These are phyloP conservation scores for Auricularia sp. DNA, from an alignment of 768 basidiomycete species.

Conservation along the genomic window DNA sequence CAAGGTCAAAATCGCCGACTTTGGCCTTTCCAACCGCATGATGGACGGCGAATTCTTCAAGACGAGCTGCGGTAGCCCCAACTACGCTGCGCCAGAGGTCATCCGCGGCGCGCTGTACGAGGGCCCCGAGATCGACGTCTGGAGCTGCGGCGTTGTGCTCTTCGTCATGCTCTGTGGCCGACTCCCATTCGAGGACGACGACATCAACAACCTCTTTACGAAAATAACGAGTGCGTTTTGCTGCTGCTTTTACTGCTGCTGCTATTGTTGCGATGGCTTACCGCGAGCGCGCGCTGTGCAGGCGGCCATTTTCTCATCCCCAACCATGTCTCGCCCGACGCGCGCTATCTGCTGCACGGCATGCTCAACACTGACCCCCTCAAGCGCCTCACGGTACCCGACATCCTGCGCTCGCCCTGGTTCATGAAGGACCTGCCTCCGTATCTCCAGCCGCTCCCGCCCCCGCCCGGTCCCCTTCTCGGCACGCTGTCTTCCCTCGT, in stretches of 20 bases:
- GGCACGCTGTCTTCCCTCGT: slow-evolving; percentile 66
- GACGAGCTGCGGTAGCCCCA: slow-evolving; percentile 95
- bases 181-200: slow-evolving; percentile 95
- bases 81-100: slow-evolving; percentile 98
- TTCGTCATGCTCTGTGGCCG: slow-evolving; percentile 96
- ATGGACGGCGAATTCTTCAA: slow-evolving; percentile 94
- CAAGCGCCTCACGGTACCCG: slow-evolving; percentile 86
- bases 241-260: not conserved
- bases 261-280: no score
- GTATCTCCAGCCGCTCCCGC: slow-evolving; percentile 79
- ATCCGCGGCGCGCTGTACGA: slow-evolving; percentile 92
- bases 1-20: slow-evolving; percentile 93
- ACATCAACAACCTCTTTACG: slow-evolving; percentile 83
- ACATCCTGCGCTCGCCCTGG: slow-evolving; percentile 86
- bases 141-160: slow-evolving; percentile 97
- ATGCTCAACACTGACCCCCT: slow-evolving; percentile 95
- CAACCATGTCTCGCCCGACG: slow-evolving; percentile 65
- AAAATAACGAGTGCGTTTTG: slow-evolving; percentile 74
- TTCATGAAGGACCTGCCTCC: slow-evolving; percentile 76
- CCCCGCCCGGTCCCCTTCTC: slow-evolving; percentile 64
- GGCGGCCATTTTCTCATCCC: slow-evolving; percentile 86
- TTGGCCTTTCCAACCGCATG: slow-evolving; percentile 92
- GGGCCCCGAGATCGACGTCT: slow-evolving; percentile 97
- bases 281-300: slow-evolving; percentile 19
- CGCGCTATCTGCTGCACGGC: slow-evolving; percentile 63